Conservation (phyloP, 345 rosid species). For the Hibiscus trionum region DNA sequence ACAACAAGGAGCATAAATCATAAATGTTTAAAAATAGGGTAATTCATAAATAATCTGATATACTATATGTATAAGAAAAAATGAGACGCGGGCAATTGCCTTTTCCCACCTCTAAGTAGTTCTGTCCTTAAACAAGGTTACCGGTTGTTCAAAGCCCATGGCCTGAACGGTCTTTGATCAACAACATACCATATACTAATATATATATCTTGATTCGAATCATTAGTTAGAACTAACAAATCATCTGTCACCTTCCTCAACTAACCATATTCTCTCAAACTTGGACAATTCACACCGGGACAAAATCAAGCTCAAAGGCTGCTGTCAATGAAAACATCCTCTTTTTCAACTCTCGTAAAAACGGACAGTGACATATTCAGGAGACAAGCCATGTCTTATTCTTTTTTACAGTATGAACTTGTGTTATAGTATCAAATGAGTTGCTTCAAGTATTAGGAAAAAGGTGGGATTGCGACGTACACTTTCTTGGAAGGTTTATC, state of each 20-base stretch:
- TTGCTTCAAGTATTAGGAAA: background rate
- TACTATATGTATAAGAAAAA: too few species aligned
- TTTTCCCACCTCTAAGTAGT: too few species aligned
- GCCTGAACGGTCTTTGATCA: background rate
- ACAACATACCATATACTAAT: background rate
- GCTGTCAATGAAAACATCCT: background rate
- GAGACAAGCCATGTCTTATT: background rate
- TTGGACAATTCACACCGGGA: background rate
- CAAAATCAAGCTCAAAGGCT: background rate
- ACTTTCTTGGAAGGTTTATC: background rate
- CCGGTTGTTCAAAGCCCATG: background rate
- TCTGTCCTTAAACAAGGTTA: background rate
- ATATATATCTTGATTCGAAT: background rate
- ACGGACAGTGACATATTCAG: background rate
- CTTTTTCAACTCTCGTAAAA: background rate
- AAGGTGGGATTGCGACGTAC: slow-evolving; percentile 6
- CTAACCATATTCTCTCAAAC: background rate
- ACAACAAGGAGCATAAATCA: too few species aligned
- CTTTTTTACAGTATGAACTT: background rate
- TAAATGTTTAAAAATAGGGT: too few species aligned
- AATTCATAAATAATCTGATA: too few species aligned
- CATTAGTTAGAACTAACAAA: slow-evolving; percentile 5
- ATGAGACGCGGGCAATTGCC: too few species aligned
- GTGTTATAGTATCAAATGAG: background rate
- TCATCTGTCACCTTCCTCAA: slow-evolving; percentile 4